Evolutionary conservation across 306 rosid genomes (phyloP).

Genomic region (Elaeagnus macrophylla): DNA sequence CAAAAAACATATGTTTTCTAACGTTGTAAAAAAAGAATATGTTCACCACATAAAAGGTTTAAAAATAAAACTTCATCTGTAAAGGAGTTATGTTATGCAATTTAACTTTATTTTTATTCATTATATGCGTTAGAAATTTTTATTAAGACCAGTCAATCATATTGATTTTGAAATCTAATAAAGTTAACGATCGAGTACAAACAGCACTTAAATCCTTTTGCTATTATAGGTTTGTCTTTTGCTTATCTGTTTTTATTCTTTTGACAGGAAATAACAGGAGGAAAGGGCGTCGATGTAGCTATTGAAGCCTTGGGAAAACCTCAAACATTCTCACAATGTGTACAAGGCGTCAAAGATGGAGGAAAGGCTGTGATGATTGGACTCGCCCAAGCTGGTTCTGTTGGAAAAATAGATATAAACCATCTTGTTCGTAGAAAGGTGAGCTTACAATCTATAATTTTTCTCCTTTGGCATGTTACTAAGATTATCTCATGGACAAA

Average conservation of each 20-base stretch:
- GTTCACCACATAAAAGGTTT: too few species aligned
- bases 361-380: constrained; percentile 98
- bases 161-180: background rate
- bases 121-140: too few species aligned
- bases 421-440: constrained; percentile 95
- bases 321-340: constrained; percentile 77
- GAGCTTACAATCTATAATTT: background rate
- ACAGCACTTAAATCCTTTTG: background rate
- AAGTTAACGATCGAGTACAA: background rate
- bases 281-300: constrained; percentile 85
- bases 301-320: constrained; percentile 93
- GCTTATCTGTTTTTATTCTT: constrained; percentile 9
- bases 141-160: too few species aligned
- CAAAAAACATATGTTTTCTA: too few species aligned
- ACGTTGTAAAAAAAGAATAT: too few species aligned
- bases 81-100: too few species aligned
- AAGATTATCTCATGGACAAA: background rate
- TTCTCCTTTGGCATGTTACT: background rate
- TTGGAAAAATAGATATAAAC: constrained; percentile 86
- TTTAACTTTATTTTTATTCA: too few species aligned
- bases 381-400: constrained; percentile 59
- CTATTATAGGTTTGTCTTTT: constrained; percentile 4
- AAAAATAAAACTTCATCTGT: too few species aligned
- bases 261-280: constrained; percentile 84
- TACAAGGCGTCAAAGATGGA: constrained; percentile 79